A percentile compares a stretch with the other conserved stretches of the same genome.
Evolutionary conservation across 352 stramenopile genomes (phyloP).

Genomic region (Peronospora tabacina): DNA sequence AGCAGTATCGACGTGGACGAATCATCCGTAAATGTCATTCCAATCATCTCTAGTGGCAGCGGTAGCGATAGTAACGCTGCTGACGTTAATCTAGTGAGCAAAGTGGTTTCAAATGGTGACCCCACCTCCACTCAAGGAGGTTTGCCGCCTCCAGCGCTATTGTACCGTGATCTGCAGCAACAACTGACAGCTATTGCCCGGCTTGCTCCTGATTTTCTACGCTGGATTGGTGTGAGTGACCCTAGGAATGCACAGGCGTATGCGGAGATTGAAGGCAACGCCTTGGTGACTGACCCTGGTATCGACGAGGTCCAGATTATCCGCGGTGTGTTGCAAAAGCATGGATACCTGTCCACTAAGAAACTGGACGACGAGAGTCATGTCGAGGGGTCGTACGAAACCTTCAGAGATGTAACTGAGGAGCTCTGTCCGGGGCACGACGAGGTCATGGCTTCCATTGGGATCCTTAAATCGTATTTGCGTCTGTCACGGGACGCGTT

Average conservation of each 20-base stretch:
- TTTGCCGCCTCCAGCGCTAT: constrained; percentile 25
- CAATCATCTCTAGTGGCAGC: constrained; percentile 9
- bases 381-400: constrained; percentile 39
- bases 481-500: constrained; percentile 49
- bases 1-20: constrained; percentile 11
- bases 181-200: constrained; percentile 52
- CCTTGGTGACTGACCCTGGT: constrained; percentile 63
- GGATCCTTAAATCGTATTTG: constrained; percentile 68
- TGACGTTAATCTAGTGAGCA: constrained; percentile 12
- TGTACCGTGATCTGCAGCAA: constrained; percentile 56
- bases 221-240: constrained; percentile 58
- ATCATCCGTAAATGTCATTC: constrained; percentile 6
- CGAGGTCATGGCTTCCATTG: constrained; percentile 50
- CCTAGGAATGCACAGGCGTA: constrained; percentile 50
- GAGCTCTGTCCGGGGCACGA: constrained; percentile 44
- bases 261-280: constrained; percentile 68
- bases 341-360: constrained; percentile 62
- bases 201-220: constrained; percentile 60
- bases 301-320: constrained; percentile 83
- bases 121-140: constrained; percentile 11
- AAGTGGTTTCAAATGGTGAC: background rate
- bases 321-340: constrained; percentile 71
- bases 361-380: constrained; percentile 51
- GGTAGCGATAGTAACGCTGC: constrained; percentile 15
- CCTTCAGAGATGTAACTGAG: constrained; percentile 40